Evolutionary conservation across 441 rosid genomes (phyloP).

Genomic region (Euphorbia corollata): DNA sequence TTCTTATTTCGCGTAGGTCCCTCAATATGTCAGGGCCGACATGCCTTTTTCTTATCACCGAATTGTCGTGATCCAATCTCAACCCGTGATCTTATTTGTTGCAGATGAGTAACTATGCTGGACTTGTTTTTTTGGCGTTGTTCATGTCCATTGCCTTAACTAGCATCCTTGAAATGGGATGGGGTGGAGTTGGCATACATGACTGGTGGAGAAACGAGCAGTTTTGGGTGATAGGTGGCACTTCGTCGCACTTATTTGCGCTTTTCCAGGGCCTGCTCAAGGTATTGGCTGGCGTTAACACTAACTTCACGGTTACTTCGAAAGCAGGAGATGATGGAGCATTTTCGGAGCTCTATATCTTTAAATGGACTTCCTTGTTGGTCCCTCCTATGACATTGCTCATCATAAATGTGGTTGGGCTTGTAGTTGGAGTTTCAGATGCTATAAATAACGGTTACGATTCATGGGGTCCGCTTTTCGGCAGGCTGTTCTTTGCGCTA

Average conservation of each 20-base stretch:
- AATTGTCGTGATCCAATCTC: too few relatives aligned
- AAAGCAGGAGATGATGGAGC: conserved; percentile 94
- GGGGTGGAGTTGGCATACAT: conserved; percentile 88
- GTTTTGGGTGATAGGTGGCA: conserved; percentile 98
- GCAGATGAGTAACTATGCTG: conserved; percentile 95
- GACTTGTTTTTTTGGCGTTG: conserved; percentile 90
- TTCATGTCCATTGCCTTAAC: conserved; percentile 73
- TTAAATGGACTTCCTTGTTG: conserved; percentile 96
- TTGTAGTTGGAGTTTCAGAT: conserved; percentile 86
- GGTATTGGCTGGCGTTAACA: conserved; percentile 92
- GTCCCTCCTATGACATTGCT: conserved; percentile 91
- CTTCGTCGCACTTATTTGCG: conserved; percentile 93
- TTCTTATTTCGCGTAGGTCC: too few relatives aligned
- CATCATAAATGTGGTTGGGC: conserved; percentile 76
- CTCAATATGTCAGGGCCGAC: too few relatives aligned
- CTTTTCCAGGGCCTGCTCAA: conserved; percentile 94
- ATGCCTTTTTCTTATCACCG: too few relatives aligned
- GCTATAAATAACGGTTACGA: conserved; percentile 95
- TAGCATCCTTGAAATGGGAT: conserved; percentile 82
- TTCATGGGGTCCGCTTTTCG: conserved; percentile 96
- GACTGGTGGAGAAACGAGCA: conserved; percentile 99
- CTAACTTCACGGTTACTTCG: conserved; percentile 94
- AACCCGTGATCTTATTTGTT: too few relatives aligned
- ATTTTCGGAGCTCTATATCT: conserved; percentile 81
- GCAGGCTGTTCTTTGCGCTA: conserved; percentile 87